Evolutionary conservation across 257 asterid genomes (phyloP).

Genomic region (Penstemon newberryi): DNA sequence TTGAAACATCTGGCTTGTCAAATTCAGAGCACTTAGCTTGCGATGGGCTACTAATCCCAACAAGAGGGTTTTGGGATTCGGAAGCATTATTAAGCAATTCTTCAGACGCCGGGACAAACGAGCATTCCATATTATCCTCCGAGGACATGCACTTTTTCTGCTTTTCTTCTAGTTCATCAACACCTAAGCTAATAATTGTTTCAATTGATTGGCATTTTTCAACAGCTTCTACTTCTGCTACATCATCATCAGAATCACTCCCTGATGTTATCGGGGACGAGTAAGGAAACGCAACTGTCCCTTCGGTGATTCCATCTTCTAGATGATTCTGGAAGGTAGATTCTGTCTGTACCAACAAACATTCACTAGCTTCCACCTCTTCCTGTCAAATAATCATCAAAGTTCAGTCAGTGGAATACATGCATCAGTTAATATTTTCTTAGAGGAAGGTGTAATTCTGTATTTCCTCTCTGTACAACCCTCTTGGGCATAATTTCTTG

Average conservation of each 20-base stretch:
- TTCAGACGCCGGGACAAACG: slow-evolving; percentile 31
- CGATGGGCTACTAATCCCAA: not conserved
- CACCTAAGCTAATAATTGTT: slow-evolving; percentile 28
- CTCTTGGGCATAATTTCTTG: too few species aligned
- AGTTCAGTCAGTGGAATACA: not conserved
- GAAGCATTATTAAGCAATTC: slow-evolving; percentile 30
- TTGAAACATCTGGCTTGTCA: slow-evolving; percentile 24
- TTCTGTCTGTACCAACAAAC: slow-evolving; percentile 31
- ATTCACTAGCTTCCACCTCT: slow-evolving; percentile 38
- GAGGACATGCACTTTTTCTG: slow-evolving; percentile 20
- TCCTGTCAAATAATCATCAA: slow-evolving; percentile 39
- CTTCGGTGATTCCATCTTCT: slow-evolving; percentile 34
- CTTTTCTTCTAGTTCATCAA: slow-evolving; percentile 18
- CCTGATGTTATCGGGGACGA: slow-evolving; percentile 42
- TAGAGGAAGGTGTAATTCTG: too few species aligned
- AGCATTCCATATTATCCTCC: slow-evolving; percentile 22
- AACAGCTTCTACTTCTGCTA: slow-evolving; percentile 31
- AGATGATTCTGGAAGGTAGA: slow-evolving; percentile 38
- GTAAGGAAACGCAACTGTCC: slow-evolving; percentile 38
- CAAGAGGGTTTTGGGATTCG: slow-evolving; percentile 23
- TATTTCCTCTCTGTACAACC: too few species aligned
- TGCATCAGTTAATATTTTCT: too few species aligned
- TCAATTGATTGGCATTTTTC: slow-evolving; percentile 29
- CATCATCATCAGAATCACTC: slow-evolving; percentile 36
- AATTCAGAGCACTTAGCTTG: slow-evolving; percentile 28